phyloP scores from a whole-genome alignment of 495 filamentous ascomycete genomes.

The Aspergillus baeticus region DNA sequence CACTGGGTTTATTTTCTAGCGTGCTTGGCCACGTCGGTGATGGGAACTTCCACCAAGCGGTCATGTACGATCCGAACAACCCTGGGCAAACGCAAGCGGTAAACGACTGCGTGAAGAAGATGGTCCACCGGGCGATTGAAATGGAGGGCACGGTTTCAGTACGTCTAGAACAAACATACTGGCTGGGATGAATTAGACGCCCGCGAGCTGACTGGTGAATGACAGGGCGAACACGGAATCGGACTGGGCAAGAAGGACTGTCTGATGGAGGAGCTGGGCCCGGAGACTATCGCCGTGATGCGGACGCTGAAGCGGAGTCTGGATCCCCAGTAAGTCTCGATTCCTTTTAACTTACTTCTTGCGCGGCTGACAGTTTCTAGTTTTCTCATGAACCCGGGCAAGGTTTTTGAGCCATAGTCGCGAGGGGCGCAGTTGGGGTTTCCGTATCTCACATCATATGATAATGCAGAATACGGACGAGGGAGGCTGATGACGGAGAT shows the following conservation, averaged over 20 bases:
- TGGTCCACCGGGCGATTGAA: conserved; percentile 77
- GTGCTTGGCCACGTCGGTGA: conserved; percentile 82
- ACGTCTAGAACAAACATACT: too few relatives aligned
- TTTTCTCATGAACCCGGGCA: conserved; percentile 85
- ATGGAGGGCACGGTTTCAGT: conserved; percentile 74
- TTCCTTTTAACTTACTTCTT: background rate
- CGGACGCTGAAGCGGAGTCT: conserved; percentile 71
- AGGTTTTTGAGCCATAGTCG: conserved; percentile 39
- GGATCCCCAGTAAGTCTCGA: conserved; percentile 55
- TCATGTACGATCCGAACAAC: conserved; percentile 66
- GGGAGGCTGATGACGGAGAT: too few relatives aligned
- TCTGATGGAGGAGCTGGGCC: conserved; percentile 71
- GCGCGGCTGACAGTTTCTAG: conserved; percentile 7
- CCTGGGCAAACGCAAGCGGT: conserved; percentile 58
- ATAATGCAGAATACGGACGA: too few relatives aligned
- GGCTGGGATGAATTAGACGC: too few relatives aligned
- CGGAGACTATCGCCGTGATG: conserved; percentile 77
- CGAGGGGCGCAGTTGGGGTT: too few relatives aligned
- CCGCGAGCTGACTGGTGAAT: background rate
- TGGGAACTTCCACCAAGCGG: conserved; percentile 86
- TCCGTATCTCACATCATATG: too few relatives aligned
- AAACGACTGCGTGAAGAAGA: conserved; percentile 72
- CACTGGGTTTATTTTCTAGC: conserved; percentile 74
- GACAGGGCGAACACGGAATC: conserved; percentile 73
- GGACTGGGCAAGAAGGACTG: conserved; percentile 79